Evolutionary conservation across 2,329 filamentous ascomycete species (phyloP), one percentile per base, ranked within the genome.

Genomic region (Fusarium sp.): DNA sequence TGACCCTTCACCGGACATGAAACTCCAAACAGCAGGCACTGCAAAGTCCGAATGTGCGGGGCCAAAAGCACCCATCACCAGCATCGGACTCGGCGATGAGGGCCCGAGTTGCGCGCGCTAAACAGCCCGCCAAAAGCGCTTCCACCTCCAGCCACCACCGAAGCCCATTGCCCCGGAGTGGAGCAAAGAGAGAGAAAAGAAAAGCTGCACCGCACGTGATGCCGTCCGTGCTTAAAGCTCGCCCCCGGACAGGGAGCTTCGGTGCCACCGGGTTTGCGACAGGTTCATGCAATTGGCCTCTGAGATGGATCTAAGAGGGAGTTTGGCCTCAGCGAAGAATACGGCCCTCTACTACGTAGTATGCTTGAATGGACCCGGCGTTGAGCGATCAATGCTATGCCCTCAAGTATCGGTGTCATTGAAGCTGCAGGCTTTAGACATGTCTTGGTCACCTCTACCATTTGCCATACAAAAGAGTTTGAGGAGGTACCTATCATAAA

Each of bases 191-290:
- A 37, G 35, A 37, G 35, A 37, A 37, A 37, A 37, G 35, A 37
- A 37, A 74, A 63, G 61, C 68, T 74, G 64, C 15, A 22, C 27
- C 43, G 33, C 71, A 74, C 71, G 71, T 74, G 71, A 74, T 50
- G 32, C 9, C 20, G 52, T 25, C 52, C 47, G 33, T 35, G 58
- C 58, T 47, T 37, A 27, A 43, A 63, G 45, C 50, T 37, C 62
- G 50, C 33, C 61, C 60, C 61, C 9, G 60, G 32, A 63, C 47
- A 40, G 27, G 20, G 50, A 52, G 52, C 74, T 72, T 67, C 47
- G 61, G 61, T 38, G 35, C 47, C 63, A 52, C 63, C 54, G 56
- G 63, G n/a, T 58, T 65, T 58, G 63, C n/a, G 32, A 63, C 30
- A 43, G 20, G 63, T 37, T 63, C 45, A 54, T 63, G 60, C 60